Evolutionary conservation across 768 basidiomycete species (phyloP).

Genomic region (Chalciporus pseudorubinellus): DNA sequence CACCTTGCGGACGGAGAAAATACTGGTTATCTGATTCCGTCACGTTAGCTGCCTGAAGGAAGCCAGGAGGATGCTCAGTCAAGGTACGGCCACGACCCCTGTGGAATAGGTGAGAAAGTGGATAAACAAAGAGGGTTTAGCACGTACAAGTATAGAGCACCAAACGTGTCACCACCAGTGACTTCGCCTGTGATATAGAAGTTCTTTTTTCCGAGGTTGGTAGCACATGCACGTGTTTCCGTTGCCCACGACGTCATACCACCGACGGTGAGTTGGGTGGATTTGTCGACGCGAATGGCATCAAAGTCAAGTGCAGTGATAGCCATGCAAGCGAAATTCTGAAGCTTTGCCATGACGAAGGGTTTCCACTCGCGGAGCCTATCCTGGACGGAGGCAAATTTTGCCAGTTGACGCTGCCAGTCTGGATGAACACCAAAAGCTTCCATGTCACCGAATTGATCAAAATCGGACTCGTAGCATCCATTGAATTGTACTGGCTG

Average conservation of each 20-base stretch:
- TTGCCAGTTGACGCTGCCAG: constrained; percentile 91
- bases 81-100: constrained; percentile 90
- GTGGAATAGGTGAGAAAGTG: neutral
- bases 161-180: constrained; percentile 91
- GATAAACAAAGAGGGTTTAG: neutral
- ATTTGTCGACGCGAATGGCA: constrained; percentile 93
- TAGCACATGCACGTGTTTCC: constrained; percentile 72
- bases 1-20: constrained; percentile 68
- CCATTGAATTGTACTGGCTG: constrained; percentile 54
- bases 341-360: constrained; percentile 71
- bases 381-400: constrained; percentile 95
- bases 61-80: constrained; percentile 63
- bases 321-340: constrained; percentile 79
- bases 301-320: constrained; percentile 89
- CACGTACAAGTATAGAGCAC: constrained; percentile 77
- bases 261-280: constrained; percentile 86
- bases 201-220: constrained; percentile 70
- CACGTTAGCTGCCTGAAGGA: constrained; percentile 65
- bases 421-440: constrained; percentile 96
- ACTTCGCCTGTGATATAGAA: constrained; percentile 93
- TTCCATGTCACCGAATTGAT: constrained; percentile 96
- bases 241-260: constrained; percentile 76
- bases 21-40: constrained; percentile 62
- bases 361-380: constrained; percentile 93
- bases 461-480: constrained; percentile 82